Base-by-base conservation (phyloP, 2,329 filamentous ascomycete species). In the Colletotrichum sp. region DNA sequence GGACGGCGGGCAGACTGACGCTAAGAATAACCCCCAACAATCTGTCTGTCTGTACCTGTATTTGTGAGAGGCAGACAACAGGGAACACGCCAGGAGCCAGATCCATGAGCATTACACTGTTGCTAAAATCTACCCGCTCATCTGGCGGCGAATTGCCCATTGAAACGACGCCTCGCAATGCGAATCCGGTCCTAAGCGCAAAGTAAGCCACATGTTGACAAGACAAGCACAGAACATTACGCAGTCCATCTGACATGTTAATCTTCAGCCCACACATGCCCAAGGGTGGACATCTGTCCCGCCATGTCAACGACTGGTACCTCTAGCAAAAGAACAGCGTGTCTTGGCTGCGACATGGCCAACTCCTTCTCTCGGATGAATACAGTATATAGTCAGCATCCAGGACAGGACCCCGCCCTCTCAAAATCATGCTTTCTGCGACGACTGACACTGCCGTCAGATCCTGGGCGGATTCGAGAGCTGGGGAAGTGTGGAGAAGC, bases 101-200 rank as follows among this genome's bases (percentile, higher is more conserved):
- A 52, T 73, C 67, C 59, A 65, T 71, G 61, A 52, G 28, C 67
- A 43, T 52, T 74, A 67, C 72, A 55, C 69, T 58, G 16, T 38
- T 38, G 61, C n/a, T 43, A n/a, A 30, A 30, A 34, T 61, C 30
- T 38, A 36, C 59, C 18, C 18, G 16, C 55, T 71, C 28, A 21
- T 16, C 68, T 36, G 55, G 34, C 68, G 43, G n/a, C 43, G 43
- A 52, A 52, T 52, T 14, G 21, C 28, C 18, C 28, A 55, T 71
- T 74, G 59, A 74, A 74, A 71, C 72, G 21, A 28, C 28, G 16
- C 69, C n/a, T 52, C 55, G 13, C 61, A 71, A 61, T 34, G 36
- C 72, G 18, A 52, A 38, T 21, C 13, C 52, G 55, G 28, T 61
- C 65, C 38, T 66, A 74, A 73, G 71, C 71, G 71, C 66, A 43